Conservation (phyloP, 2,329 filamentous ascomycete genomes). For the Apiospora sp. region DNA sequence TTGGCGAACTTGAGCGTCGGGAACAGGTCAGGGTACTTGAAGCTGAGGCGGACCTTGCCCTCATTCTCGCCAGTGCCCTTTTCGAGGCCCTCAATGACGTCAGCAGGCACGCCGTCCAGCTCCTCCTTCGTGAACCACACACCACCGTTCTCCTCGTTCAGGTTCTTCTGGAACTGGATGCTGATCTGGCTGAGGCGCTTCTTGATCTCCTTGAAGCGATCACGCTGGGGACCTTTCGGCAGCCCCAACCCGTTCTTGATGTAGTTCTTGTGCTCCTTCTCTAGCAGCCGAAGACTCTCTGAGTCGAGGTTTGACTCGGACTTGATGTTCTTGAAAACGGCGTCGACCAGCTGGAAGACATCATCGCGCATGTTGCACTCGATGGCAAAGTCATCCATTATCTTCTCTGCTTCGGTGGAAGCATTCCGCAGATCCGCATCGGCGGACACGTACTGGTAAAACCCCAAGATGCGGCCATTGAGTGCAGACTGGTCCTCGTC, state of each 20-base stretch:
- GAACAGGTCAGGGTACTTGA: conserved; percentile 86
- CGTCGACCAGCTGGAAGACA: conserved; percentile 73
- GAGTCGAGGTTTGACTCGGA: conserved; percentile 65
- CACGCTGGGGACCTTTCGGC: conserved; percentile 72
- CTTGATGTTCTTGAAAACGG: conserved; percentile 62
- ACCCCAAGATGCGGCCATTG: conserved; percentile 72
- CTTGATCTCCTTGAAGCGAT: conserved; percentile 88
- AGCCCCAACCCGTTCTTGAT: conserved; percentile 79
- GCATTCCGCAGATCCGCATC: conserved; percentile 75
- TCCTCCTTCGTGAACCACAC: conserved; percentile 80
- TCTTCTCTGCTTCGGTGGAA: conserved; percentile 77
- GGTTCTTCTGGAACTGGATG: conserved; percentile 80
- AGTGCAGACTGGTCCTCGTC: conserved; percentile 73
- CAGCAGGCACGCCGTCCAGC: conserved; percentile 76
- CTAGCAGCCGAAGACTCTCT: conserved; percentile 75
- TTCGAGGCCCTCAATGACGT: conserved; percentile 71
- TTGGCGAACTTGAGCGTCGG: conserved; percentile 80
- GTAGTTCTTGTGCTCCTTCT: conserved; percentile 81
- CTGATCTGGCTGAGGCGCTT: conserved; percentile 77
- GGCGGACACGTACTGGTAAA: conserved; percentile 81
- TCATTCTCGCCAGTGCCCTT: conserved; percentile 77
- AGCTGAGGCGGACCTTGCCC: conserved; percentile 77
- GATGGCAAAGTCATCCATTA: conserved; percentile 79
- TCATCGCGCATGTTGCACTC: conserved; percentile 85
- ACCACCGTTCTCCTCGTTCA: conserved; percentile 84